Conservation (phyloP, 2,329 filamentous ascomycete genomes). For the Lasiodiplodia sp. region DNA sequence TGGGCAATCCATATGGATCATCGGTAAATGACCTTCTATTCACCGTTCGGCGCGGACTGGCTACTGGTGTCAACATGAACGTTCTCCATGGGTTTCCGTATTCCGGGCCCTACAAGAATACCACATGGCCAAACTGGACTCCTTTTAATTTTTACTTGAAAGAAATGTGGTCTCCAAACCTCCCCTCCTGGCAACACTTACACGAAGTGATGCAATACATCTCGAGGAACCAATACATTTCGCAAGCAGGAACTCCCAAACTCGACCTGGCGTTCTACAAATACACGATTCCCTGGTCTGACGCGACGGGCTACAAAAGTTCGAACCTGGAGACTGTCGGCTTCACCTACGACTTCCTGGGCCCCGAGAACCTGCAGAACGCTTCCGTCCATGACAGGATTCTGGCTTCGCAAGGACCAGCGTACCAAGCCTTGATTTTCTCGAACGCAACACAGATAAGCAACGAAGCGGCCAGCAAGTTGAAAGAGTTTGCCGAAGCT, state of each 20-base stretch:
- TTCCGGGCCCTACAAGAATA: constrained; percentile 52
- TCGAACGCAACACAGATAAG: constrained; percentile 48
- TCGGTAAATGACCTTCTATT: constrained; percentile 42
- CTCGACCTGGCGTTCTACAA: constrained; percentile 53
- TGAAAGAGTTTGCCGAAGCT: constrained; percentile 45
- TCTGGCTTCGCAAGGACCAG: constrained; percentile 49
- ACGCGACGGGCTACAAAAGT: constrained; percentile 29
- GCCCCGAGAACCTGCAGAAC: constrained; percentile 53
- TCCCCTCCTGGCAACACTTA: constrained; percentile 53
- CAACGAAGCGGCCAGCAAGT: constrained; percentile 39
- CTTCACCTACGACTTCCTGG: constrained; percentile 55
- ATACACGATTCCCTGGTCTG: constrained; percentile 32
- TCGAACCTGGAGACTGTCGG: constrained; percentile 35
- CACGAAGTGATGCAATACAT: constrained; percentile 48
- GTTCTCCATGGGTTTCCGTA: constrained; percentile 56
- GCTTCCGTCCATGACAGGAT: constrained; percentile 46
- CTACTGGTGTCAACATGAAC: constrained; percentile 53
- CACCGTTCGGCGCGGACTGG: constrained; percentile 48
- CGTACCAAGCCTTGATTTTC: constrained; percentile 54
- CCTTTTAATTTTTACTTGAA: constrained; percentile 53
- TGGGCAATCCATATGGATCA: constrained; percentile 37
- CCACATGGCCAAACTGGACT: constrained; percentile 59
- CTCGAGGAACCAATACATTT: constrained; percentile 47
- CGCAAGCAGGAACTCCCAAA: constrained; percentile 51
- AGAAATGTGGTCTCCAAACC: constrained; percentile 49